Evolutionary conservation across 306 rosid genomes (phyloP), one percentile per base, ranked within the genome.

Genomic region (Citrullus colocynthis): DNA sequence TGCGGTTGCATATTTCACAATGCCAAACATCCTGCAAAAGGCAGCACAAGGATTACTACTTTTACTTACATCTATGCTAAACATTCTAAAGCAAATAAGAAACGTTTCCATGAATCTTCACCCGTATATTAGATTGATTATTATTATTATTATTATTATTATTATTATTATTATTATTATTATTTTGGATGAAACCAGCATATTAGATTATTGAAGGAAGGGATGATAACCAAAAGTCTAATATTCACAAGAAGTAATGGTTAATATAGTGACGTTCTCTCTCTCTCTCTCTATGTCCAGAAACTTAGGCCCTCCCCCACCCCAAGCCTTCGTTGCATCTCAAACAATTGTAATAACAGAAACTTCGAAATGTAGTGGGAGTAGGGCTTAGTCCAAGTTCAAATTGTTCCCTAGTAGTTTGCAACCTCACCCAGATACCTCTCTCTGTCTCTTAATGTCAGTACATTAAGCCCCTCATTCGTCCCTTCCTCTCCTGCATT

Each of bases 1-100:
- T 94, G 80, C 89, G 94, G 63, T 90, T 94, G 89, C 98, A 94
- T 85, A 94, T 94, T 81, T 91, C 98, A 54, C 98, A 94, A 80
- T 90, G 96, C 98, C 98, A 94, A 74, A 86, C 94, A 85, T 94
- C 98, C 98, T 94, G 96, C 71, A 83, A 86, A 86, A 48, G 76
- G 42, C 76, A 71, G 24, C 39, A 71, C 18, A 16, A 48, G 10
- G 5, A 21, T 70, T 45, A 45, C 39, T 20, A 15, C 76, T 44
- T 69, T 71, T 6, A 48, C 76, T 48, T 13, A 42, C 59, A 48
- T 48, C 41, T 3, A 72, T 28, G 59, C 59, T 45, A 7, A 24
- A 72, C 15, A 7, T 20, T 69, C 49, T 28, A 12, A 6, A 28
- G 76, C 3, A 71, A 71, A 71, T 44, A 7, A 21, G 37, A 42